Conservation (phyloP, 148 eudicot species). For the Amaranthus hypochondriacus region DNA sequence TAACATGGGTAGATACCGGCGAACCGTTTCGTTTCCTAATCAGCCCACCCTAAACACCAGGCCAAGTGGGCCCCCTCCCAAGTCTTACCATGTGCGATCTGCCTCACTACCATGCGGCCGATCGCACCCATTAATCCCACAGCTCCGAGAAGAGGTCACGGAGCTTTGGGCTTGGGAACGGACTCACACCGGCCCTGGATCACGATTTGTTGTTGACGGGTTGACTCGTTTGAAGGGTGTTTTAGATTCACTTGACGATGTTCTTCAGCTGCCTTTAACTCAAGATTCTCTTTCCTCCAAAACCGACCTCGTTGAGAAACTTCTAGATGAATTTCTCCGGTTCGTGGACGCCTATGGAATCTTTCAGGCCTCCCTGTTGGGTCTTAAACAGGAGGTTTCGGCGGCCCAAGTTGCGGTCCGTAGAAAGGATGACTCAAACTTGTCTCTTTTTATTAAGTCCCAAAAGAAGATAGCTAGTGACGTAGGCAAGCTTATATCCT, state of each 20-base stretch:
- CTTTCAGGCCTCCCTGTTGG: slow-evolving; percentile 44
- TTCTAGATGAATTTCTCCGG: slow-evolving; percentile 60
- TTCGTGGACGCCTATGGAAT: slow-evolving; percentile 68
- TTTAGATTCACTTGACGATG: slow-evolving; percentile 64
- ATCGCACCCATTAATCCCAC: slow-evolving; percentile 61
- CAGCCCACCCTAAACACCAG: slow-evolving; percentile 30
- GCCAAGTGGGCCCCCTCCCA: slow-evolving; percentile 29
- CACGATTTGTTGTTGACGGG: slow-evolving; percentile 36
- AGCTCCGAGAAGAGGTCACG: slow-evolving; percentile 44
- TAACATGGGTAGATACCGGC: slow-evolving; percentile 43
- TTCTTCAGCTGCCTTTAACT: slow-evolving; percentile 62
- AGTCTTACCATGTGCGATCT: slow-evolving; percentile 60
- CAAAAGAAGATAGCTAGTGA: slow-evolving; percentile 50
- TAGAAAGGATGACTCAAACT: slow-evolving; percentile 45
- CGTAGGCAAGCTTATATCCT: slow-evolving; percentile 37
- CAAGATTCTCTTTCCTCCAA: slow-evolving; percentile 47
- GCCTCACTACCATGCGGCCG: slow-evolving; percentile 65
- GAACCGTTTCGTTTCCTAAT: slow-evolving; percentile 80
- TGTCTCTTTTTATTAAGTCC: slow-evolving; percentile 41
- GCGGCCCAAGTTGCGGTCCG: slow-evolving; percentile 65
- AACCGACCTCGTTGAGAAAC: slow-evolving; percentile 45
- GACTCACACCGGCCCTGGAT: slow-evolving; percentile 16
- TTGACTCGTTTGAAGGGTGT: slow-evolving; percentile 41
- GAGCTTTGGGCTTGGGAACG: slow-evolving; percentile 41
- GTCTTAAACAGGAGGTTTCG: slow-evolving; percentile 51